Conservation (phyloP, 257 asterid genomes). For the Datura wrightii region DNA sequence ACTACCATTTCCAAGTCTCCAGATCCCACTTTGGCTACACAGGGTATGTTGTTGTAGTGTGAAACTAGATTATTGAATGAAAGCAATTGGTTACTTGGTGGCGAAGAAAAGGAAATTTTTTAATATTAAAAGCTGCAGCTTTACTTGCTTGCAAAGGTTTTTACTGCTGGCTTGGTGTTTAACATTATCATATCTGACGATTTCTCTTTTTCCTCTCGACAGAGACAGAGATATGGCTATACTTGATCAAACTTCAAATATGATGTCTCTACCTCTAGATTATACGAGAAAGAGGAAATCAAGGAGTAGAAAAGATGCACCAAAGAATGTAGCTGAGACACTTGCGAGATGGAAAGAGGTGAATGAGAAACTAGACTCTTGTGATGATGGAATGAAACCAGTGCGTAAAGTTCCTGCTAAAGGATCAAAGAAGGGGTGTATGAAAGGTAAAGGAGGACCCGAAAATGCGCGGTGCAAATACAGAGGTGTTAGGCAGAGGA, state of each 20-base stretch:
- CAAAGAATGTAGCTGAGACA: conserved; percentile 38
- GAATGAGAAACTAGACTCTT: conserved; percentile 35
- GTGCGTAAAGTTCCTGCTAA: conserved; percentile 45
- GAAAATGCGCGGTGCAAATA: conserved; percentile 39
- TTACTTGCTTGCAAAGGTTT: background rate
- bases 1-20: too few species aligned
- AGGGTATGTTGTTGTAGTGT: background rate
- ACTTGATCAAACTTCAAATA: conserved; percentile 34
- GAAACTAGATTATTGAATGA: background rate
- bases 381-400: conserved; percentile 28
- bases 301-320: conserved; percentile 36
- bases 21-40: too few species aligned
- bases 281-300: conserved; percentile 40
- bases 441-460: conserved; percentile 49
- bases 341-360: conserved; percentile 50
- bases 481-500: conserved; percentile 53
- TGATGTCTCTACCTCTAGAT: conserved; percentile 35
- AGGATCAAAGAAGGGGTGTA: conserved; percentile 55
- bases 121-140: background rate
- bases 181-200: background rate
- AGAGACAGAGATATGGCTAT: conserved; percentile 30
- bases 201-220: background rate
- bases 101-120: background rate
- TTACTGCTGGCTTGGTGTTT: background rate
- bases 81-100: background rate